Evolutionary conservation across 306 rosid genomes (phyloP).

Genomic region (Medicago ruthenica): DNA sequence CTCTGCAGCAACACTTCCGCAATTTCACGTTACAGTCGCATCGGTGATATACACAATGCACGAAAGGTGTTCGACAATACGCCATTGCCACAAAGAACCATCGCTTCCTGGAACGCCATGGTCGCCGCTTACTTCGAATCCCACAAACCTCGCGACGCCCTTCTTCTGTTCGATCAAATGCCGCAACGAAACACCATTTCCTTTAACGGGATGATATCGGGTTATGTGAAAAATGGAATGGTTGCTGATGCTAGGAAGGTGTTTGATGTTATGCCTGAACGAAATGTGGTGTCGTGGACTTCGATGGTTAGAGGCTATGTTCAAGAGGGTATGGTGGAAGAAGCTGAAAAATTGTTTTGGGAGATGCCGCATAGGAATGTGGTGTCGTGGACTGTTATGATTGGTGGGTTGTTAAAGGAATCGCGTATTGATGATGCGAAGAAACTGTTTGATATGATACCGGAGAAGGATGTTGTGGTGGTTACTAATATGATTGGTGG

Average conservation of each 20-base stretch:
- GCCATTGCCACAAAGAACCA: conserved; percentile 41
- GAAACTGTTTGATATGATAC: conserved; percentile 59
- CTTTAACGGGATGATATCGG: conserved; percentile 57
- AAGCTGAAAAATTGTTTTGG: conserved; percentile 59
- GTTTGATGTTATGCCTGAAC: conserved; percentile 54
- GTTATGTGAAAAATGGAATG: conserved; percentile 52
- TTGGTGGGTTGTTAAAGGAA: conserved; percentile 58
- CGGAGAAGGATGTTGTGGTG: conserved; percentile 57
- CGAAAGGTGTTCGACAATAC: conserved; percentile 60
- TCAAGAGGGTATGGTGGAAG: conserved; percentile 41
- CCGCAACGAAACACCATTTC: conserved; percentile 53
- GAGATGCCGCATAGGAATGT: conserved; percentile 57
- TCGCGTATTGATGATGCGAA: conserved; percentile 57
- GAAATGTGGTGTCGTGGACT: conserved; percentile 68
- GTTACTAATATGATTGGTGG: conserved; percentile 63
- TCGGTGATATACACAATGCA: conserved; percentile 49
- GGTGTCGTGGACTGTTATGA: conserved; percentile 65
- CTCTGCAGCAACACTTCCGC: conserved; percentile 43
- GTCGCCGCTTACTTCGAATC: conserved; percentile 57
- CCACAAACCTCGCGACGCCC: conserved; percentile 50
- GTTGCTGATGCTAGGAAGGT: conserved; percentile 48
- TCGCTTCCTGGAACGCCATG: conserved; percentile 61
- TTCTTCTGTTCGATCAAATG: conserved; percentile 53
- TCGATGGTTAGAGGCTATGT: conserved; percentile 62
- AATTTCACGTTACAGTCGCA: conserved; percentile 42